Evolutionary conservation across 1,284 basidiomycete genomes (phyloP), one percentile per base, ranked within the genome.

Genomic region (Pseudozyma hubeiensis): DNA sequence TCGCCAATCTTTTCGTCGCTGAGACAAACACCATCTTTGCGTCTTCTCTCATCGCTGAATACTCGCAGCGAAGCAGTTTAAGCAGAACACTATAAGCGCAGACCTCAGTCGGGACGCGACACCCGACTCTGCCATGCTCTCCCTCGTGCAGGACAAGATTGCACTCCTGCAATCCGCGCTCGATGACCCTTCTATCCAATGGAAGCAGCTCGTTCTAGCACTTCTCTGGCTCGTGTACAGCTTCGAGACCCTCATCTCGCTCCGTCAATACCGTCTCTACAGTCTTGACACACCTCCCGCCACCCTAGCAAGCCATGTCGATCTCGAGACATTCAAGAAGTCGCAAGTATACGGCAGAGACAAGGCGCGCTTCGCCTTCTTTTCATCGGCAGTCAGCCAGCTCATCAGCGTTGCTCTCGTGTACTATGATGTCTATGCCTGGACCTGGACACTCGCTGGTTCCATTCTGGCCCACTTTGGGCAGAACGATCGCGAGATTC

Each of bases 291-390:
- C 88, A n/a, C 93, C 94, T 0, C 95, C 94, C 0, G 84, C 88
- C 0, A 90, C 89, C 1, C 89, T 97, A 5, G 89, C 89, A 0
- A 85, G 86, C 0, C 91, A 96, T 82, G 91, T 97, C 74, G 88
- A 88, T 7, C 84, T 87, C 16, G 89, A 91, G 1, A 90, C 90
- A 7, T 97, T 94, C 85, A 86, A 89, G 65, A 97, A 97, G 81
- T 94, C 93, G 0, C 95, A 98, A 85, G 86, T 87, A 30, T 99
- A 99, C 86, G 93, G 94, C 17, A 89, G 88, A 52, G 93, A 96
- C 88, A 97, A 98, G 86, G 91, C 94, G n/a, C 89, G 89, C 78
- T 96, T 92, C 85, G 88, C 89, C 1, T 86, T 97, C 48, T 84
- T 93, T 70, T 89, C 91, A 0, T 90, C 90, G 1, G 72, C 94